Conservation (phyloP, 345 rosid species). For the Brassica rapa region DNA sequence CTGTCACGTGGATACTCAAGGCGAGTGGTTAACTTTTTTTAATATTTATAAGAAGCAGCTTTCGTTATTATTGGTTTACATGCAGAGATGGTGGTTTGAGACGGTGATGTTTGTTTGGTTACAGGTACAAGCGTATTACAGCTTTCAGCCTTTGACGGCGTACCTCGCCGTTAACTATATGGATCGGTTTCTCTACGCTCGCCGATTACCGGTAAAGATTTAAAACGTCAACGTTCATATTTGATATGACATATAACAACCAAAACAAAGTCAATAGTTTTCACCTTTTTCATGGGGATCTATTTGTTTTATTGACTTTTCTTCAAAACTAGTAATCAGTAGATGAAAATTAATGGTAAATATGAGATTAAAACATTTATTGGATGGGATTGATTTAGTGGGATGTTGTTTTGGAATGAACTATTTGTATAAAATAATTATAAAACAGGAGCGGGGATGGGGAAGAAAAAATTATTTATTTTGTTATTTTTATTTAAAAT, state of each 20-base stretch:
- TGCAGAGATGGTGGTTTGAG: conserved; percentile 16
- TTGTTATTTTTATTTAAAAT: neutral
- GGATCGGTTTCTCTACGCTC: conserved; percentile 83
- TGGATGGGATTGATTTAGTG: neutral
- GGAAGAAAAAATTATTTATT: neutral
- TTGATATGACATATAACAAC: conserved; percentile 18
- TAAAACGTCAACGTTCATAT: conserved; percentile 27
- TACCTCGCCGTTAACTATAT: conserved; percentile 94
- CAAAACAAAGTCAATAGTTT: conserved; percentile 27
- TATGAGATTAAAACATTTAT: conserved; percentile 4
- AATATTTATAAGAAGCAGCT: neutral
- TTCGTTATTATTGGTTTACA: neutral
- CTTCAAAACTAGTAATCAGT: conserved; percentile 29
- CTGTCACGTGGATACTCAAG: conserved; percentile 98
- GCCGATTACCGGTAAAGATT: conserved; percentile 63
- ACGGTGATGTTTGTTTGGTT: conserved; percentile 18
- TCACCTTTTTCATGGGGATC: conserved; percentile 29
- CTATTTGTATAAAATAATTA: neutral
- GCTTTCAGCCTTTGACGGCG: conserved; percentile 89
- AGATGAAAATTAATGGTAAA: neutral
- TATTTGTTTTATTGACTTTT: conserved; percentile 49
- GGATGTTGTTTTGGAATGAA: conserved; percentile 16
- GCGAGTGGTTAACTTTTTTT: conserved; percentile 30
- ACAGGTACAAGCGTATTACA: conserved; percentile 73
- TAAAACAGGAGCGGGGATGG: conserved; percentile 25